Base-by-base conservation (phyloP, 371 early-diverging fungal species). In the Gilbertella persicaria region DNA sequence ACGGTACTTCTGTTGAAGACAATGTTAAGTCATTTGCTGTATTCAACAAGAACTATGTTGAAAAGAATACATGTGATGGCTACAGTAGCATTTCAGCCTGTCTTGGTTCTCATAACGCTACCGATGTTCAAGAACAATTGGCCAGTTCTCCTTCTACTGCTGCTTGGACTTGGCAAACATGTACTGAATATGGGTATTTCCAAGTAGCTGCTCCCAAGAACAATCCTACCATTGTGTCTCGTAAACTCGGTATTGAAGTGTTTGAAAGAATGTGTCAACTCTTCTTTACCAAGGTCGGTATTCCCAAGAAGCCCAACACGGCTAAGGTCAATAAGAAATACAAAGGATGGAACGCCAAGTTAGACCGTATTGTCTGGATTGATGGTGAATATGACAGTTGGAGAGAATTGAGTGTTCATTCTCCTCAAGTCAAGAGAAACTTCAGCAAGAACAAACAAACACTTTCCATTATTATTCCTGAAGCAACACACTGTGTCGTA, bases 171-270 rank as follows among this genome's bases (percentile, higher is more conserved):
- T 84, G 74, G 62, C 87, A 88, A 55, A 70, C 70, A 10, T 89
- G 89, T 53, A 79, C 69, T 24, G 78, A 89, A 61, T 89, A 80
- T 49, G 87, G 82, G 5, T 87, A 78, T 59, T 81, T 78, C 67
- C 83, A 83, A 63, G 70, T 68, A 0, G 74, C 75, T 4, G 70
- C 79, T 1, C 64, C 62, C 4, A 36, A 49, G 2, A 56, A 63
- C 9, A 39, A 57, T 17, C 68, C 62, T 24, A 62, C 69, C 1
- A 45, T 77, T 30, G 58, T 75, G 13, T 78, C 80, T 17, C 58
- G 69, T 38, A 66, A 71, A 36, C 60, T 76, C 36, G 60, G 62
- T 5, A 49, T 50, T 3, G 54, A 50, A 16, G 67, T 60, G 48
- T 69, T 68, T 55, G 62, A 67, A 50, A 40, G 48, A 17, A 64